Percentiles rank a stretch among this genome's conserved stretches.
These are phyloP conservation scores for Aphanomyces invadans DNA, from an alignment of 352 stramenopile genomes.

Conservation along the genomic window DNA sequence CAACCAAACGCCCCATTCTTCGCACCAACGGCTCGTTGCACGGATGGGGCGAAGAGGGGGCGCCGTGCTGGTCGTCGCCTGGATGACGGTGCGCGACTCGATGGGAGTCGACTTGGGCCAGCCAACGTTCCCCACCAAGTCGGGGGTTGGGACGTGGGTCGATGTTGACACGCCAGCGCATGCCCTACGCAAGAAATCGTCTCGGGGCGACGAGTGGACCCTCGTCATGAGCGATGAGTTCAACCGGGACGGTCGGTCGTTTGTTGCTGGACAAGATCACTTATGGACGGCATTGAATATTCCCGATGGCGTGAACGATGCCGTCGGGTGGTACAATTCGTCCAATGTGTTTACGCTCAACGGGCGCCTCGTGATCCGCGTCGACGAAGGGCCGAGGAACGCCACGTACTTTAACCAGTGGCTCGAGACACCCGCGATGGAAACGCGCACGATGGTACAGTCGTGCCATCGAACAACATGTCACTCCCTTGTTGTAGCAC, in stretches of 20 bases:
- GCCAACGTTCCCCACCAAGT: slow-evolving; percentile 31
- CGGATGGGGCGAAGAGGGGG: too few relatives aligned
- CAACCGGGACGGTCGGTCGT: slow-evolving; percentile 36
- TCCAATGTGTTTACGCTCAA: slow-evolving; percentile 18
- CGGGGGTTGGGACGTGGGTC: slow-evolving; percentile 41
- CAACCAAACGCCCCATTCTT: too few relatives aligned
- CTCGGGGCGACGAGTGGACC: slow-evolving; percentile 42
- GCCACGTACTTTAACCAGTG: slow-evolving; percentile 21
- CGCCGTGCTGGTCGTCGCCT: not conserved
- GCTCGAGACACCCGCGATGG: not conserved
- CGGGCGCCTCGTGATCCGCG: slow-evolving; percentile 10
- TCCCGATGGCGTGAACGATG: slow-evolving; percentile 57
- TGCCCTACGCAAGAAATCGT: slow-evolving; percentile 36
- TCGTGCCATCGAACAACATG: not conserved
- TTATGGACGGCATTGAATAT: slow-evolving; percentile 58
- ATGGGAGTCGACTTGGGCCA: slow-evolving; percentile 9
- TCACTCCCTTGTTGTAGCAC: slow-evolving; percentile 2
- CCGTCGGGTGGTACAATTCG: slow-evolving; percentile 41
- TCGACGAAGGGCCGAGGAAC: slow-evolving; percentile 12
- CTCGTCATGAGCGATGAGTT: slow-evolving; percentile 74
- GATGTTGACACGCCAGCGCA: slow-evolving; percentile 44
- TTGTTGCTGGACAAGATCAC: slow-evolving; percentile 47
- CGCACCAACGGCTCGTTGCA: too few relatives aligned
- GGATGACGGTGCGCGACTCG: not conserved
- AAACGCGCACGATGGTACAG: slow-evolving; percentile 13